Base-by-base conservation (phyloP, 768 basidiomycete species). In the Strobilomyces echinocephalus region DNA sequence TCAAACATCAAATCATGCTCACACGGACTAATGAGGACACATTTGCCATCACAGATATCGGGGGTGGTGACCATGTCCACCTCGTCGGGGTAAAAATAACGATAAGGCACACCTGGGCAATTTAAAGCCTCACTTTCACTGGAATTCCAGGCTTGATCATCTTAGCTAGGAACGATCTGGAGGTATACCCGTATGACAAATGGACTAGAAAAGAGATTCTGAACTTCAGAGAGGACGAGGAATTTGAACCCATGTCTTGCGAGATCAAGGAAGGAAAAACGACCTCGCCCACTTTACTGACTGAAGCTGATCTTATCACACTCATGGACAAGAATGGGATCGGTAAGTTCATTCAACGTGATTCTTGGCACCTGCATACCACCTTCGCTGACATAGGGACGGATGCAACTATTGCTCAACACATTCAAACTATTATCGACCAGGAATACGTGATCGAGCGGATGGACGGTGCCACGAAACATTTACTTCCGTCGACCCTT, bases 321-420 rank as follows among this genome's bases (percentile, higher is more conserved):
- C 74, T 98, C 33, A 99, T 99, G 97, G 97, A 99, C 69, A 95
- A 97, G 75, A 97, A 99, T 66, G 97, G 95, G 1, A 98, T 99
- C 52, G 97, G 95, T 94, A 28, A 24, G 60, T 50, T 71, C 57
- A 21, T 14, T 24, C 5, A 28, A 16, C 15, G 10, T 8, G 9
- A 40, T 49, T 20, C 15, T 43, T 34, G 49, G 20, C 39, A 18
- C 26, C 28, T 53, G 38, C 54, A 34, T 33, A 34, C 36, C 36
- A n/a, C 50, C 18, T 46, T 40, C 38, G 20, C 45, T 41, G 34
- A 30, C 52, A 9, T 56, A 97, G 95, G 97, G 2, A 99, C 97
- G 40, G 97, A 99, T 68, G 97, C 97, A 2, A 99, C 97, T 0
- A 99, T 99, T 62, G 97, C 97, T 1, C 88, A 94, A 63, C 97